phyloP scores from a whole-genome alignment of 805 yeast species.

The Candida odintsovae region DNA sequence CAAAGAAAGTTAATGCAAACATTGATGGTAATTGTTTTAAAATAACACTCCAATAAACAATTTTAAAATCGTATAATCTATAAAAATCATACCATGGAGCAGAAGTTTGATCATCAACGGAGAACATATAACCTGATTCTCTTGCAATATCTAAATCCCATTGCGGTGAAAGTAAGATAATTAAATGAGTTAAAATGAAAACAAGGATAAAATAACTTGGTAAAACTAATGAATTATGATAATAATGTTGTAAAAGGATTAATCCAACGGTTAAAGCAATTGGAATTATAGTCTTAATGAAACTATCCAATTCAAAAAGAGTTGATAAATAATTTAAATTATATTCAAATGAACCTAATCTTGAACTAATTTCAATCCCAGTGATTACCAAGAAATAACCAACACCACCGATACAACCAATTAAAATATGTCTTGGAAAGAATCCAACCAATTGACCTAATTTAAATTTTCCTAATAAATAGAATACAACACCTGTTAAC shows the following conservation, averaged over 20 bases:
- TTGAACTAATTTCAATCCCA: slow-evolving; percentile 85
- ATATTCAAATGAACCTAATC: slow-evolving; percentile 68
- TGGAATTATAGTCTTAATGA: slow-evolving; percentile 71
- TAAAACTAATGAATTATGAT: slow-evolving; percentile 66
- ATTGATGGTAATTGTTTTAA: slow-evolving; percentile 77
- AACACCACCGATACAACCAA: slow-evolving; percentile 98
- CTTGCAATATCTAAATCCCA: slow-evolving; percentile 61
- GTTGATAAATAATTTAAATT: slow-evolving; percentile 47
- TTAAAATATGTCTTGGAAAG: slow-evolving; percentile 92
- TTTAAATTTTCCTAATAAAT: slow-evolving; percentile 65
- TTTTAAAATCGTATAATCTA: slow-evolving; percentile 56
- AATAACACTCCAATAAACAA: slow-evolving; percentile 73
- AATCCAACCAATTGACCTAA: slow-evolving; percentile 88
- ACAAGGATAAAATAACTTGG: slow-evolving; percentile 76
- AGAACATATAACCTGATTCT: slow-evolving; percentile 80
- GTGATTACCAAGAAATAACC: slow-evolving; percentile 89
- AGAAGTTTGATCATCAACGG: slow-evolving; percentile 41
- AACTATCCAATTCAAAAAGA: slow-evolving; percentile 36
- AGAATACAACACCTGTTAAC: slow-evolving; percentile 81
- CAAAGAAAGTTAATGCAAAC: slow-evolving; percentile 94
- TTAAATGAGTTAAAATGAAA: slow-evolving; percentile 60
- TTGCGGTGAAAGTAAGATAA: slow-evolving; percentile 59
- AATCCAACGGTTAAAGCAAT: slow-evolving; percentile 55
- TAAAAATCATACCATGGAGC: slow-evolving; percentile 94
- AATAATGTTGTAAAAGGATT: slow-evolving; percentile 52